Percentiles rank a stretch among this genome's conserved stretches.
Conservation (phyloP, 208 protist genomes). For the Wallacemonas sp. region DNA sequence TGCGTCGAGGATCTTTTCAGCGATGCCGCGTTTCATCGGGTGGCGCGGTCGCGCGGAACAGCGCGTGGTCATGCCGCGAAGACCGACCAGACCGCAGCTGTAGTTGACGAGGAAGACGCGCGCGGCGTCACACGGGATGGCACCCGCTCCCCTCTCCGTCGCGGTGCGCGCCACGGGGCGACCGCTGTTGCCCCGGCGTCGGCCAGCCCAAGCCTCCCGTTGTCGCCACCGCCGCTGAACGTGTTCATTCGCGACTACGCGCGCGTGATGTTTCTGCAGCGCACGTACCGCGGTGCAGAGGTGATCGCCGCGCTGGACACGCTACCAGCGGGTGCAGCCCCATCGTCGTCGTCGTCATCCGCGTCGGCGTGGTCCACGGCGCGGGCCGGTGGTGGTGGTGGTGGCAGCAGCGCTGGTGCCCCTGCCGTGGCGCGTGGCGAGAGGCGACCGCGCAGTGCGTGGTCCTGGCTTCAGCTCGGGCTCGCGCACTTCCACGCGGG, state of each 20-base stretch:
- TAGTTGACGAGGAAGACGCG: not conserved
- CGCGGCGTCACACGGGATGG: not conserved
- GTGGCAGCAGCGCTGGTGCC: not conserved
- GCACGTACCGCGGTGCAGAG: conserved; percentile 40
- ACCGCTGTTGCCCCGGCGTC: too few species aligned
- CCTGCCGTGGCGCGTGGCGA: conserved; percentile 17
- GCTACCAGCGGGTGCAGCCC: not conserved
- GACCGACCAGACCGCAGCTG: too few species aligned
- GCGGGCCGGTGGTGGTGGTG: not conserved
- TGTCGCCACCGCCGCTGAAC: not conserved
- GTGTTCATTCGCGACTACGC: conserved; percentile 27
- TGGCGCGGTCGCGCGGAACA: too few species aligned
- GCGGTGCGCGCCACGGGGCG: not conserved
- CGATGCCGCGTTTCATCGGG: conserved; percentile 3
- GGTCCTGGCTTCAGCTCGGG: conserved; percentile 56
- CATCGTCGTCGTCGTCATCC: not conserved
- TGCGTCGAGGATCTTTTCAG: conserved; percentile 8
- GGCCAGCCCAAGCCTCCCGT: not conserved
- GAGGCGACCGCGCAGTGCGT: conserved; percentile 10
- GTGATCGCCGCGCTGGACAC: conserved; percentile 13
- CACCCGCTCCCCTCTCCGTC: not conserved
- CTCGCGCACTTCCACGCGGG: conserved; percentile 80
- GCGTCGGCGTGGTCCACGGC: not conserved
- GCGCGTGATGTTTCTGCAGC: conserved; percentile 27
- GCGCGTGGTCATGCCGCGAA: too few species aligned